Conservation (phyloP, 495 filamentous ascomycete genomes). For the Neurospora tetraspora region DNA sequence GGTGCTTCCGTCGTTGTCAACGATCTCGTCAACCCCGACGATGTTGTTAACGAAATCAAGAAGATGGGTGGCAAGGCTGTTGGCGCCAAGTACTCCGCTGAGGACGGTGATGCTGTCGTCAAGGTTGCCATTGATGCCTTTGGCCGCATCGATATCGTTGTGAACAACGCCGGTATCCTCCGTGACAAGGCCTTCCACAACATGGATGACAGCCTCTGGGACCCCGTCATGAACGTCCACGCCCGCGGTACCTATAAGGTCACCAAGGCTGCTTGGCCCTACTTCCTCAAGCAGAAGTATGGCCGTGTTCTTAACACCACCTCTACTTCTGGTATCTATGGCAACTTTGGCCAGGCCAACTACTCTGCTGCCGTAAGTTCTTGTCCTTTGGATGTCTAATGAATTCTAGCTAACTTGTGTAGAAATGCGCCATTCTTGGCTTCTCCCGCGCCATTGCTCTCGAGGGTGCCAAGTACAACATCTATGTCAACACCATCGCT, state of each 20-base stretch:
- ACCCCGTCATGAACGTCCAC: conserved; percentile 86
- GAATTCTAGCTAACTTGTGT: conserved; percentile 7
- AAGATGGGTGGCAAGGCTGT: conserved; percentile 84
- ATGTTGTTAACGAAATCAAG: conserved; percentile 84
- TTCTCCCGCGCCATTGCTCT: conserved; percentile 87
- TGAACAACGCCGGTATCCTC: conserved; percentile 97
- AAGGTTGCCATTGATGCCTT: conserved; percentile 89
- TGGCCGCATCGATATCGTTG: conserved; percentile 84
- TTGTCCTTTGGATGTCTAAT: not conserved
- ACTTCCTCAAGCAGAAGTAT: conserved; percentile 98
- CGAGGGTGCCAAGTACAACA: conserved; percentile 96
- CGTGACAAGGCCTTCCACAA: conserved; percentile 96
- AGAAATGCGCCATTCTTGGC: conserved; percentile 90
- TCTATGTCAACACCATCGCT: conserved; percentile 95
- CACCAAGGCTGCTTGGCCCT: conserved; percentile 96
- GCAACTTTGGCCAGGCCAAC: conserved; percentile 98
- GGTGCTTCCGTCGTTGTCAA: conserved; percentile 93
- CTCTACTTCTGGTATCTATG: conserved; percentile 94
- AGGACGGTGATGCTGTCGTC: conserved; percentile 87
- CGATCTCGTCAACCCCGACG: conserved; percentile 87
- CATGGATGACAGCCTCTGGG: conserved; percentile 93
- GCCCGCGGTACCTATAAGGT: conserved; percentile 93
- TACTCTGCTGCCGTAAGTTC: conserved; percentile 79
- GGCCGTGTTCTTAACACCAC: conserved; percentile 95
- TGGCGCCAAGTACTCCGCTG: conserved; percentile 85